These are phyloP conservation scores for Karstenula rhodostoma DNA, from an alignment of 2,329 filamentous ascomycete species.

Conservation along the genomic window DNA sequence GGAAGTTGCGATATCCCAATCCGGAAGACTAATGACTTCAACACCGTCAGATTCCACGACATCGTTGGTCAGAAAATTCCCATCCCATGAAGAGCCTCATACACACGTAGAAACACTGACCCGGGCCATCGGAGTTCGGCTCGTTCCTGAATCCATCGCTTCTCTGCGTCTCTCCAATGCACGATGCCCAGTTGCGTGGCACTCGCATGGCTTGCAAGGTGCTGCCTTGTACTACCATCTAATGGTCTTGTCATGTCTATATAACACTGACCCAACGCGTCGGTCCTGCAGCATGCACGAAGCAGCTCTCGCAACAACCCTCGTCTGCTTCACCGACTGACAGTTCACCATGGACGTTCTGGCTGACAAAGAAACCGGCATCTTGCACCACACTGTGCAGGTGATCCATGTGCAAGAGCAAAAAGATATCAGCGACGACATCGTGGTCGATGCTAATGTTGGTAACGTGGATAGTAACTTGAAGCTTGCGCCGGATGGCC, in stretches of 20 bases:
- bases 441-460: conserved; percentile 31
- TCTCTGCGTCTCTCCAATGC: background rate
- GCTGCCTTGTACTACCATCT: background rate
- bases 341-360: background rate
- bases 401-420: conserved; percentile 25
- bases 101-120: background rate
- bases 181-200: background rate
- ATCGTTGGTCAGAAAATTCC: background rate
- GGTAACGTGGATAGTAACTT: conserved; percentile 36
- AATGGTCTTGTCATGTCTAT: background rate
- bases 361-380: conserved; percentile 3
- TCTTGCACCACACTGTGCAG: conserved; percentile 4
- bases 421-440: conserved; percentile 27
- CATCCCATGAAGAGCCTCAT: background rate
- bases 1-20: background rate
- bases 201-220: background rate
- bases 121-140: background rate
- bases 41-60: background rate
- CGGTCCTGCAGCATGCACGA: background rate
- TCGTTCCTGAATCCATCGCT: background rate
- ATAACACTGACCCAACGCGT: conserved; percentile 1
- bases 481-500: conserved; percentile 48
- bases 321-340: background rate
- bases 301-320: background rate
- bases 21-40: background rate